These are phyloP conservation scores for Fusarium dimerum DNA, from an alignment of 2,329 filamentous ascomycete genomes.

Conservation along the genomic window DNA sequence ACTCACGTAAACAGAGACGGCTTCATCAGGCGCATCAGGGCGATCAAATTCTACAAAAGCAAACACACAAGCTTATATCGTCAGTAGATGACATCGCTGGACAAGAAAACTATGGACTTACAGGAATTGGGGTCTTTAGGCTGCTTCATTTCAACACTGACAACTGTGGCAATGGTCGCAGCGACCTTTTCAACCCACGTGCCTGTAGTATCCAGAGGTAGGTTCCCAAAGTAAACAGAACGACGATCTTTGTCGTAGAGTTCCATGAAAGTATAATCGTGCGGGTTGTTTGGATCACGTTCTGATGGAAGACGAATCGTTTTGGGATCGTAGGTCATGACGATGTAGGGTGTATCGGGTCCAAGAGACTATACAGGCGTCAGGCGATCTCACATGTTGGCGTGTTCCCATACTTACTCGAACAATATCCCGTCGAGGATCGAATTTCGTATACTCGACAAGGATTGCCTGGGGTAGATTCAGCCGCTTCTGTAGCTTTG, in stretches of 20 bases:
- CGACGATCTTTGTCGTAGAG: slow-evolving; percentile 46
- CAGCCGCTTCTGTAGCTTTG: slow-evolving; percentile 35
- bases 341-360: background rate
- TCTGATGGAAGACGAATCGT: slow-evolving; percentile 7
- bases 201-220: slow-evolving; percentile 41
- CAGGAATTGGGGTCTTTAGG: slow-evolving; percentile 5
- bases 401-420: slow-evolving; percentile 39
- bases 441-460: slow-evolving; percentile 53
- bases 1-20: slow-evolving; percentile 40
- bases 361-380: slow-evolving; percentile 1
- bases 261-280: slow-evolving; percentile 18
- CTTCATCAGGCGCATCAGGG: slow-evolving; percentile 38
- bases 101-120: slow-evolving; percentile 9
- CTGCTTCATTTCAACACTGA: slow-evolving; percentile 13
- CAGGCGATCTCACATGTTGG: background rate
- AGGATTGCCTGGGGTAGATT: slow-evolving; percentile 42
- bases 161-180: slow-evolving; percentile 39
- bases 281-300: background rate
- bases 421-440: slow-evolving; percentile 50
- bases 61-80: slow-evolving; percentile 35
- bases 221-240: slow-evolving; percentile 49
- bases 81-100: slow-evolving; percentile 20
- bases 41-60: slow-evolving; percentile 43
- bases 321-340: slow-evolving; percentile 15
- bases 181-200: slow-evolving; percentile 39